Percentiles rank a stretch among this genome's conserved stretches.
Evolutionary conservation across 495 filamentous ascomycete species (phyloP).

Genomic region (Penicillium canariense): DNA sequence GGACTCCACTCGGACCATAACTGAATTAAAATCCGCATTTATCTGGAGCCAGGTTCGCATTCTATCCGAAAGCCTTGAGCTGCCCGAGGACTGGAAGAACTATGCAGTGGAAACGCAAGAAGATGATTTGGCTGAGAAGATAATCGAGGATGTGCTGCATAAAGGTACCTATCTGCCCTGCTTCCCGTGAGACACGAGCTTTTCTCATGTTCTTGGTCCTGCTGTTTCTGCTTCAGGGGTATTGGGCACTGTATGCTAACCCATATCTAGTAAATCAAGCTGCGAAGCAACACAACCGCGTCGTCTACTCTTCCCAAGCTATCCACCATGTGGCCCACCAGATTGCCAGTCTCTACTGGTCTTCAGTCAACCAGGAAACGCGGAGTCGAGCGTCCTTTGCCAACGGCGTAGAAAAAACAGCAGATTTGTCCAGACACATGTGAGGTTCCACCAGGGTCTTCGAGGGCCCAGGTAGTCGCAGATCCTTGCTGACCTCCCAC

Average conservation of each 20-base stretch:
- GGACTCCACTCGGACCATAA: constrained; percentile 50
- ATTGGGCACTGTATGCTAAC: constrained; percentile 11
- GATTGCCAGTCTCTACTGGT: constrained; percentile 71
- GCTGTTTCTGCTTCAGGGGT: too few species aligned
- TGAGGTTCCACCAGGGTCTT: constrained; percentile 16
- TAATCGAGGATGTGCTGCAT: constrained; percentile 54
- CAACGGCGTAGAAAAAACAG: constrained; percentile 40
- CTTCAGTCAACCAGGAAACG: constrained; percentile 43
- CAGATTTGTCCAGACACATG: constrained; percentile 48
- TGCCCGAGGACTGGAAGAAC: constrained; percentile 57
- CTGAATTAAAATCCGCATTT: constrained; percentile 63
- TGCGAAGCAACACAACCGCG: constrained; percentile 66
- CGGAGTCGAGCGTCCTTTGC: constrained; percentile 37
- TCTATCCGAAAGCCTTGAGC: constrained; percentile 54
- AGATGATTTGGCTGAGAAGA: constrained; percentile 50
- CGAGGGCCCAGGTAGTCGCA: not conserved
- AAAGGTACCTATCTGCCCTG: constrained; percentile 40
- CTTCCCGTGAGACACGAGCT: not conserved
- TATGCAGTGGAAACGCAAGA: constrained; percentile 42
- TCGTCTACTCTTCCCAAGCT: constrained; percentile 71
- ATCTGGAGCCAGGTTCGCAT: constrained; percentile 61
- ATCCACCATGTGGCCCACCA: constrained; percentile 80
- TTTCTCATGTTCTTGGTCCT: too few species aligned
- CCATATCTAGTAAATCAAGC: constrained; percentile 55
- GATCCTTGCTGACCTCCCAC: not conserved